These are phyloP conservation scores for Datisca glomerata DNA, from an alignment of 306 rosid genomes.

Conservation along the genomic window DNA sequence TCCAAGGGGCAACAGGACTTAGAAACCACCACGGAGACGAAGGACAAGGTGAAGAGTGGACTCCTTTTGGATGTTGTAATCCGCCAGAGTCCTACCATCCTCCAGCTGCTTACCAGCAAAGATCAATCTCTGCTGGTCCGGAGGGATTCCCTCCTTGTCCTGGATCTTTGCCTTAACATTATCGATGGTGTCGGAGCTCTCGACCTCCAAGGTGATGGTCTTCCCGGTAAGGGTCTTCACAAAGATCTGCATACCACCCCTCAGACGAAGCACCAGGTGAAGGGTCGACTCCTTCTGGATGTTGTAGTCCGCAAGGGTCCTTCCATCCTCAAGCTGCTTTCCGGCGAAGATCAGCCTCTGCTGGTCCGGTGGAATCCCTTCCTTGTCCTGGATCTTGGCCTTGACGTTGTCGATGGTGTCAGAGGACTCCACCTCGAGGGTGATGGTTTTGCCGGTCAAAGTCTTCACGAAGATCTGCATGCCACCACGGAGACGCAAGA, in stretches of 20 bases:
- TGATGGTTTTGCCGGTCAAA: constrained; percentile 42
- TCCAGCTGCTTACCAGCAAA: constrained; percentile 54
- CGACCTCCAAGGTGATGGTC: constrained; percentile 60
- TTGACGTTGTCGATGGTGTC: constrained; percentile 61
- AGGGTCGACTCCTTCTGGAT: constrained; percentile 69
- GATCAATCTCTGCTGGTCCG: constrained; percentile 61
- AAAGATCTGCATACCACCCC: constrained; percentile 63
- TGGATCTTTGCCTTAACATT: constrained; percentile 54
- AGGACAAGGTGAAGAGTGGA: constrained; percentile 56
- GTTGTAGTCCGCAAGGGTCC: constrained; percentile 50
- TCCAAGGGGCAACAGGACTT: not conserved
- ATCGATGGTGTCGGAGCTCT: constrained; percentile 57
- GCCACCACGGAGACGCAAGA: constrained; percentile 58
- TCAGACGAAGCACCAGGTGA: constrained; percentile 41
- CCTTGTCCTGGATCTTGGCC: constrained; percentile 67
- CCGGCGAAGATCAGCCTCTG: constrained; percentile 69
- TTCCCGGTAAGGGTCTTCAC: constrained; percentile 53
- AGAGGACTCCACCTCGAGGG: constrained; percentile 46
- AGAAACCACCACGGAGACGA: constrained; percentile 48
- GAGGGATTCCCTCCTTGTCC: constrained; percentile 59
- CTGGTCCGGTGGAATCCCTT: constrained; percentile 61
- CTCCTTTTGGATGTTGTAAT: constrained; percentile 63
- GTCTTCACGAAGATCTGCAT: constrained; percentile 69
- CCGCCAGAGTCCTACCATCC: constrained; percentile 53
- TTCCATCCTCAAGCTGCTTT: constrained; percentile 44